Conservation (phyloP, 2,329 filamentous ascomycete species). For the Aureobasidium mangrovei region DNA sequence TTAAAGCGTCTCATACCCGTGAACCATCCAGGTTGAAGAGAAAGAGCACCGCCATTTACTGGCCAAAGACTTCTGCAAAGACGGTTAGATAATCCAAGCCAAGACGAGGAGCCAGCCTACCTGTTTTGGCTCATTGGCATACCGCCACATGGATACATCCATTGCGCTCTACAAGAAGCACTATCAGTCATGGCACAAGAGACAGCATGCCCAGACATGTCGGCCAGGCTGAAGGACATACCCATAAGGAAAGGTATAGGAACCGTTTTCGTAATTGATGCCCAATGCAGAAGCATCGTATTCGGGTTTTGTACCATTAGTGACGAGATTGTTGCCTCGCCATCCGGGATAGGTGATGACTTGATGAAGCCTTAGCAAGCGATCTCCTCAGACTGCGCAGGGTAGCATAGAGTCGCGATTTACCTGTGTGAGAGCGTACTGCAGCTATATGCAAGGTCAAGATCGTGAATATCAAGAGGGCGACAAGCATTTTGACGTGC, state of each 20-base stretch:
- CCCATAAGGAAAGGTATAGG: conserved; percentile 58
- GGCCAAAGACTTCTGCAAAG: conserved; percentile 69
- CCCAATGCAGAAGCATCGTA: conserved; percentile 37
- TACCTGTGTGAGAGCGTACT: background rate
- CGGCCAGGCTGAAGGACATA: background rate
- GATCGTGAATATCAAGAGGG: background rate
- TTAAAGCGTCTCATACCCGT: conserved; percentile 37
- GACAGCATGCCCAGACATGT: too few relatives aligned
- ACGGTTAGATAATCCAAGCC: background rate
- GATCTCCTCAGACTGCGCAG: background rate
- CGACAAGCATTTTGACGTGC: background rate
- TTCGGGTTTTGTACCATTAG: conserved; percentile 49
- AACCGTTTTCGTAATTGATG: conserved; percentile 37
- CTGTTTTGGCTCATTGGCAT: conserved; percentile 69
- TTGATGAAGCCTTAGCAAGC: conserved; percentile 50
- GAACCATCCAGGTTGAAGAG: conserved; percentile 94
- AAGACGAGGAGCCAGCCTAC: background rate
- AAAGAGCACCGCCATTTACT: conserved; percentile 72
- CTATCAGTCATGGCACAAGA: background rate
- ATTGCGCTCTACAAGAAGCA: conserved; percentile 51
- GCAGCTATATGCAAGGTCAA: background rate
- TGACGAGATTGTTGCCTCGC: conserved; percentile 77
- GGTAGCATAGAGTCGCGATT: background rate
- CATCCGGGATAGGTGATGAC: conserved; percentile 80
- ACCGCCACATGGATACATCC: conserved; percentile 90